Conservation (phyloP, 345 rosid species). For the Aurinia saxatilis region DNA sequence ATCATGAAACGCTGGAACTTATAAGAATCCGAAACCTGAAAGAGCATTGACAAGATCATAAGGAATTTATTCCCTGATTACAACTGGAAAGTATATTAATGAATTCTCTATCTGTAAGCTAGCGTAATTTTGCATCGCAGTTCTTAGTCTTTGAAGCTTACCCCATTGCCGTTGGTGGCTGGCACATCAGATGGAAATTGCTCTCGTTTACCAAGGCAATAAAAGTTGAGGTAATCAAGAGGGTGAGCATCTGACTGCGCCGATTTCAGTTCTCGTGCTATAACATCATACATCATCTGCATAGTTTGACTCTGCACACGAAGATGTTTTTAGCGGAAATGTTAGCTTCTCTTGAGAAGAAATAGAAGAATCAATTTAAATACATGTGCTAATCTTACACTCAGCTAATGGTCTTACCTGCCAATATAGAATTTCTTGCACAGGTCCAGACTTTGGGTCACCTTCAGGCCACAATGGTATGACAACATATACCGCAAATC, state of each 20-base stretch:
- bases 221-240: conserved; percentile 89
- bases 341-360: conserved; percentile 3
- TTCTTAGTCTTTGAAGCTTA: conserved; percentile 16
- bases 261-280: conserved; percentile 52
- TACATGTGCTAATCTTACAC: neutral
- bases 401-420: conserved; percentile 48
- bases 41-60: neutral
- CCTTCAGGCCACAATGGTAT: conserved; percentile 99
- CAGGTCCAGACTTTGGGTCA: conserved; percentile 61
- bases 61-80: neutral
- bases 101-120: neutral
- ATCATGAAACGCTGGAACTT: conserved; percentile 69
- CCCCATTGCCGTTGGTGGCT: conserved; percentile 36
- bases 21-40: conserved; percentile 45
- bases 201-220: conserved; percentile 82
- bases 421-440: conserved; percentile 97
- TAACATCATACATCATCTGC: conserved; percentile 75
- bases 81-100: neutral
- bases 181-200: conserved; percentile 22
- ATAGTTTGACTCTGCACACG: conserved; percentile 75
- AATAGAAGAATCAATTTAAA: neutral
- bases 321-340: conserved; percentile 1
- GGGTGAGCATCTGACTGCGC: conserved; percentile 52
- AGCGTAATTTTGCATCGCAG: neutral
- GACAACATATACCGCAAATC: conserved; percentile 81